Base-by-base conservation (phyloP, 768 basidiomycete species). In the Kondoa malvinella region DNA sequence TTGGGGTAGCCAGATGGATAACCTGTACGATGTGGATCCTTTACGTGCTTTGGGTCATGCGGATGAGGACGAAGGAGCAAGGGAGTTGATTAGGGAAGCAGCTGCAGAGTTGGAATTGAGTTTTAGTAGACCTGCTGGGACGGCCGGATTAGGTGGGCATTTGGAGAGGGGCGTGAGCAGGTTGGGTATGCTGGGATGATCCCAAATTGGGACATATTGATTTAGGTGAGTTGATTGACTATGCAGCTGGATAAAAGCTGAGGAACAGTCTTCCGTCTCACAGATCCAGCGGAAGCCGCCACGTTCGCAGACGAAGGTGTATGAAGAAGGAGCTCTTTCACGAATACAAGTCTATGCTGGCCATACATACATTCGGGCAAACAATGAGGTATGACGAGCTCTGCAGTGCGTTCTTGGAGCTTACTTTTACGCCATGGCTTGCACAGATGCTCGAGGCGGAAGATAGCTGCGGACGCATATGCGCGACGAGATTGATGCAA, bases 51-150 rank as follows among this genome's bases (percentile, higher is more conserved):
- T 30, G 8, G 12, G 29, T 16, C 32, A 63, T 32, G 29, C 16
- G 2, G 29, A 15, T 33, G 61, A 33, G 58, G 25, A 59, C 4
- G 58, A 29, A 25, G 58, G 61, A 27, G 61, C n/a, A 33, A 27
- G 27, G 32, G n/a, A n/a, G n/a, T 31, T 4, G 27, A 12, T 32
- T 63, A 63, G 30, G 27, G 61, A 63, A 17, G 61, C 61, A 15
- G 29, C n/a, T 8, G 61, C 61, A 8, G 61, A 63, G n/a, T 32
- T 63, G 27, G 61, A 63, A 33, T 3, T 63, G 26, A 63, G 61
- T 33, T 63, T 63, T 29, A 15, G 27, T 33, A 33, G 31, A 33
- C 3, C 16, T 17, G n/a, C 15, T 16, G 14, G 15, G 12, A 8
- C 8, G 12, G 15, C 3, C 12, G 17, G n/a, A 33, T 27, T 33